Base-by-base conservation (phyloP, 768 basidiomycete genomes). In the Boletus rubroflammeus region DNA sequence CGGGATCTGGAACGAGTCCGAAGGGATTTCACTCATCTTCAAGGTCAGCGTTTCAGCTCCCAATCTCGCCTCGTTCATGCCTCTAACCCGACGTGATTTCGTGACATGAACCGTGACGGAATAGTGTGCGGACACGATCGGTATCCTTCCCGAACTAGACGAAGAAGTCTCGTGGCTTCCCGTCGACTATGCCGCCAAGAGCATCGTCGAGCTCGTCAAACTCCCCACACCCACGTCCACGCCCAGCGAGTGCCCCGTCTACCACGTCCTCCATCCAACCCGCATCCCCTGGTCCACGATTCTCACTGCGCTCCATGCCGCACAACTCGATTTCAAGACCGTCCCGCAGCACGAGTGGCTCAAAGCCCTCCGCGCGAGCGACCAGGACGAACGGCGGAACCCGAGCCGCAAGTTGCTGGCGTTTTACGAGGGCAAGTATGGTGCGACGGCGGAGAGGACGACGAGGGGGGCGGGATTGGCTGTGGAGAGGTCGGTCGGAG, bases 1-100 rank as follows among this genome's bases (percentile, higher is more conserved):
- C 40, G 80, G 78, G 7, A 73, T 79, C 5, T 81, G 79, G 80
- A 81, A 80, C 64, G 76, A 80, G 56, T 81, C 80, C 1, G 81
- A 74, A 69, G 68, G 58, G 3, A 55, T 67, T 11, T 67, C 66
- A 2, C 63, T 69, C 38, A 53, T 69, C 29, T 44, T 70, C 63
- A 70, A 64, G 62, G 72, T 72, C 49, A 8, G 60, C 10, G 6
- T 34, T 58, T 39, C 23, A 4, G 3, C 13, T 43, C n/a, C 29
- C 5, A 11, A 31, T 31, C 11, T 31, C 11, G 11, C 29, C 4
- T 32, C 31, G 31, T 13, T 32, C 11, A 1, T 32, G 31, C 13
- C 32, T 34, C 13, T 6, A 34, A 34, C 32, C 14, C 14, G 14
- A 6, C 32, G n/a, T 5, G 14, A 34, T 34, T 31, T 34, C 32